phyloP scores from a whole-genome alignment of 768 basidiomycete species.

The Termitomyces sp. region DNA sequence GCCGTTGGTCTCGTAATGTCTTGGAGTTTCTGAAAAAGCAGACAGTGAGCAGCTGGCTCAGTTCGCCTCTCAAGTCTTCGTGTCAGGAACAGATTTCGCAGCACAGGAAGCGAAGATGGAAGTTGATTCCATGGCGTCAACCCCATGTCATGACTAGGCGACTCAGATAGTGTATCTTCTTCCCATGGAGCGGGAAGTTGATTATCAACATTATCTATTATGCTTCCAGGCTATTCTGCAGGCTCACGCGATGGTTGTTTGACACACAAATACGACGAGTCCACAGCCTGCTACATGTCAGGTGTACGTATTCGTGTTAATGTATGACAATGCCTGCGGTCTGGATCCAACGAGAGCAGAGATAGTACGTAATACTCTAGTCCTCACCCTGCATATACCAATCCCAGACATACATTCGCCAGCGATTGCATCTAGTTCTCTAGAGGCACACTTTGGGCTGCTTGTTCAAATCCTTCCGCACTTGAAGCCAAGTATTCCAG shows the following conservation, averaged over 20 bases:
- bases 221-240: not conserved
- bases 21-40: not conserved
- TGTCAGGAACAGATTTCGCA: conserved; percentile 23
- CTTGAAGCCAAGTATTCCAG: not conserved
- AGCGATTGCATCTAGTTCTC: not conserved
- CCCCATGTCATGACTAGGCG: conserved; percentile 40
- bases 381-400: not conserved
- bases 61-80: conserved; percentile 42
- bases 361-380: not conserved
- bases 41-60: conserved; percentile 48
- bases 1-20: not conserved
- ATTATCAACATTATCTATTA: not conserved
- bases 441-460: not conserved
- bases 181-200: not conserved
- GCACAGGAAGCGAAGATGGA: conserved; percentile 46
- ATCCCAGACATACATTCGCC: not conserved
- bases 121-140: conserved; percentile 72
- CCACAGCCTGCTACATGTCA: not conserved
- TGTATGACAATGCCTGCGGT: no score
- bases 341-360: not conserved
- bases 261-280: no score
- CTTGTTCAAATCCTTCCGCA: not conserved
- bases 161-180: not conserved
- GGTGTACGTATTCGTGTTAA: not conserved
- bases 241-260: not conserved